Percentiles rank a stretch among this genome's conserved stretches.
Conservation (phyloP, 2,329 filamentous ascomycete genomes). For the Neopestalotiopsis clavispora region DNA sequence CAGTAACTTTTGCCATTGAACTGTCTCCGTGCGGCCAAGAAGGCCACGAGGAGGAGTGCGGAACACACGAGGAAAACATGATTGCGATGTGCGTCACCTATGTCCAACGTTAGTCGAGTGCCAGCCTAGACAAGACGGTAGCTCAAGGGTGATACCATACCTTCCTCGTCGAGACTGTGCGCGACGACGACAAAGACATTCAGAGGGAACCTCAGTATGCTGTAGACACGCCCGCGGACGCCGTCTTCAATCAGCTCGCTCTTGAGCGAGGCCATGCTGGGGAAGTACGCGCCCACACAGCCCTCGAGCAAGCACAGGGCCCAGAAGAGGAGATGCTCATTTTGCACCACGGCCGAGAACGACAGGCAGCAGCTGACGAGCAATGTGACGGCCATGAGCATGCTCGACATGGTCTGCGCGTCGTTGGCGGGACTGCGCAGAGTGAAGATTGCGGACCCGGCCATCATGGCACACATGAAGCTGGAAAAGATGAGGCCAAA, state of each 20-base stretch:
- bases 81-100: constrained; percentile 20
- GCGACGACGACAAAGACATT: constrained; percentile 44
- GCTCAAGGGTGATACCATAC: constrained; percentile 25
- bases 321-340: constrained; percentile 51
- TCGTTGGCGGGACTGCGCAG: constrained; percentile 21
- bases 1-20: constrained; percentile 3
- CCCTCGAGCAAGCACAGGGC: constrained; percentile 58
- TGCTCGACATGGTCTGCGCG: constrained; percentile 27
- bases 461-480: constrained; percentile 36
- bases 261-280: constrained; percentile 57
- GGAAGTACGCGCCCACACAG: constrained; percentile 60
- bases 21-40: constrained; percentile 15
- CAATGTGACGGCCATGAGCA: constrained; percentile 36
- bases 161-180: constrained; percentile 50
- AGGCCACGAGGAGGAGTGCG: constrained; percentile 17
- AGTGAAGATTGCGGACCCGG: constrained; percentile 32
- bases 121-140: not conserved
- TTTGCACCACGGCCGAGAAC: constrained; percentile 41
- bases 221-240: constrained; percentile 58
- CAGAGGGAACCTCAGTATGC: constrained; percentile 60
- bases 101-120: not conserved
- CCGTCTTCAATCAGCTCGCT: constrained; percentile 52
- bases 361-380: constrained; percentile 38
- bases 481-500: constrained; percentile 35
- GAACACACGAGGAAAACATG: constrained; percentile 19